Conservation (phyloP, 306 rosid genomes). For the Senna tora region DNA sequence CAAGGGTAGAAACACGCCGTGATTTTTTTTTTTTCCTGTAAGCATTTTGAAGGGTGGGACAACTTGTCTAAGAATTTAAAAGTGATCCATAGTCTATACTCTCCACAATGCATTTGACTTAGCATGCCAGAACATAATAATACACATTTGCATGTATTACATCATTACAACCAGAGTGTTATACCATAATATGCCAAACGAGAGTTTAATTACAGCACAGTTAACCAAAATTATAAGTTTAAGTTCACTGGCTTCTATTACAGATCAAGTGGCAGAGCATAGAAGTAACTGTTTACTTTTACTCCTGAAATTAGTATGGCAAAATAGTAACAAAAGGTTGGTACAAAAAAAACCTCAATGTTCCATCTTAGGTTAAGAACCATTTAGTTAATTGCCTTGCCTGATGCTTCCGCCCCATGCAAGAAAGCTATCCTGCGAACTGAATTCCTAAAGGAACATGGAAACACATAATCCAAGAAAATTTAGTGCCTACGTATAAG, state of each 20-base stretch:
- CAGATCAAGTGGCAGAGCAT: conserved; percentile 26
- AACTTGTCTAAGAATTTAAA: no score
- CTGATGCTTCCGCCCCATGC: conserved; percentile 64
- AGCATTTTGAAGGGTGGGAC: no score
- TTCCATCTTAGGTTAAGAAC: conserved; percentile 28
- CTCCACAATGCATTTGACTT: conserved; percentile 12
- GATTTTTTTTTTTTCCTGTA: no score
- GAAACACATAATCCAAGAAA: background rate
- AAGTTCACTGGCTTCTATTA: conserved; percentile 28
- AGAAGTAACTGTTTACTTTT: no score
- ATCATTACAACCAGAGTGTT: no score
- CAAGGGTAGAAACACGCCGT: no score
- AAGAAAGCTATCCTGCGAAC: conserved; percentile 71
- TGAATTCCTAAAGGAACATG: conserved; percentile 54
- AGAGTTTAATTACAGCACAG: conserved; percentile 16
- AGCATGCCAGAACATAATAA: background rate
- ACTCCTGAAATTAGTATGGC: background rate
- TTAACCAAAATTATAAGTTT: conserved; percentile 26
- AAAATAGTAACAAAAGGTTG: conserved; percentile 40
- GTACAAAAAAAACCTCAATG: conserved; percentile 17
- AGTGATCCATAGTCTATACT: no score
- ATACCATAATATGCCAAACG: conserved; percentile 7
- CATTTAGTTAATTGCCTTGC: conserved; percentile 49
- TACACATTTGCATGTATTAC: background rate
- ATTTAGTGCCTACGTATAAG: background rate